Conservation (phyloP, 805 yeast species). For the Ogataea haglerorum region DNA sequence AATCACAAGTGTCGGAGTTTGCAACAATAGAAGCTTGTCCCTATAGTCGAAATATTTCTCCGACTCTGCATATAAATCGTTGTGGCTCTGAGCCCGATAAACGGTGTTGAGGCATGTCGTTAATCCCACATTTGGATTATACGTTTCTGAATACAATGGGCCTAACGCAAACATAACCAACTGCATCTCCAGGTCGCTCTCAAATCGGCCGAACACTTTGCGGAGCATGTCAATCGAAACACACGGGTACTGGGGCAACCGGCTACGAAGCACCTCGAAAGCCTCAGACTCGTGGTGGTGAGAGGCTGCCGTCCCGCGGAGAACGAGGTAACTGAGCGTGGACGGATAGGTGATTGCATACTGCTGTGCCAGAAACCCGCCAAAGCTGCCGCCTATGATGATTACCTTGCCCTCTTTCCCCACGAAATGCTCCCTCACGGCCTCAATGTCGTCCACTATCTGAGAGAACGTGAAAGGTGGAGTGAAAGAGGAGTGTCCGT, state of each 20-base stretch:
- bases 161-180: conserved; percentile 25
- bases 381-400: conserved; percentile 27
- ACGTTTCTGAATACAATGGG: conserved; percentile 24
- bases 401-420: conserved; percentile 16
- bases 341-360: conserved; percentile 24
- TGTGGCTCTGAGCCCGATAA: conserved; percentile 22
- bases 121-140: conserved; percentile 21
- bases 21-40: conserved; percentile 10
- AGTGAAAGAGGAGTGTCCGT: conserved; percentile 21
- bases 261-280: conserved; percentile 9
- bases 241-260: conserved; percentile 17
- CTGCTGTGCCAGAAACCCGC: conserved; percentile 27
- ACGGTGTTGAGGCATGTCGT: conserved; percentile 14
- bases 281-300: conserved; percentile 25
- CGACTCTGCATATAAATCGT: conserved; percentile 22
- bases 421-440: conserved; percentile 13
- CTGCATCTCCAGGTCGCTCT: conserved; percentile 24
- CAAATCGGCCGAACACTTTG: conserved; percentile 24
- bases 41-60: conserved; percentile 26
- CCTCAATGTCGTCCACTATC: conserved; percentile 25
- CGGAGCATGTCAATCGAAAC: conserved; percentile 21
- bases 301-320: conserved; percentile 27
- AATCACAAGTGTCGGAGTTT: conserved; percentile 19
- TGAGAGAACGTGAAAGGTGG: conserved; percentile 24
- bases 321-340: conserved; percentile 13